Percentiles rank a stretch among this genome's conserved stretches.
These are phyloP conservation scores for Dissophora ornata DNA, from an alignment of 192 early-diverging fungal genomes.

Conservation along the genomic window DNA sequence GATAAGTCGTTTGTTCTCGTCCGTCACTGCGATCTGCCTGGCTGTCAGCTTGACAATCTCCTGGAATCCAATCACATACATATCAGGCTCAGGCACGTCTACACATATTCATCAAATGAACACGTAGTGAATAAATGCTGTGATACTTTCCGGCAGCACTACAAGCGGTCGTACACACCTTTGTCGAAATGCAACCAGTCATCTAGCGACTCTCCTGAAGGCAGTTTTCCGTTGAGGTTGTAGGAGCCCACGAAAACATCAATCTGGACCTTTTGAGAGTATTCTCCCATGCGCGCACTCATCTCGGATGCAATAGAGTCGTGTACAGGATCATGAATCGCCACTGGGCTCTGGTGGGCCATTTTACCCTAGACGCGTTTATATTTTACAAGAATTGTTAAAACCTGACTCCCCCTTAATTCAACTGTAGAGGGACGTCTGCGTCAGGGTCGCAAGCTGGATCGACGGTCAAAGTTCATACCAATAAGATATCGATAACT, in stretches of 20 bases:
- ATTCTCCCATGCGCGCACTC: conserved; percentile 64
- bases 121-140: too few species aligned
- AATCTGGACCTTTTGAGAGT: conserved; percentile 66
- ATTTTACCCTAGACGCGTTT: conserved; percentile 63
- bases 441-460: too few species aligned
- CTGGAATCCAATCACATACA: conserved; percentile 92
- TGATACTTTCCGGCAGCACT: too few species aligned
- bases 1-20: conserved; percentile 50
- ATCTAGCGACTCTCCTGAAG: conserved; percentile 70
- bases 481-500: conserved; percentile 90
- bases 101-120: too few species aligned
- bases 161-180: conserved; percentile 39
- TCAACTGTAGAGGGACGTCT: too few species aligned
- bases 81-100: conserved; percentile 72
- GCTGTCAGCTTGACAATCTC: conserved; percentile 94
- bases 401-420: too few species aligned
- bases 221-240: conserved; percentile 89
- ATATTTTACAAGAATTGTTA: too few species aligned
- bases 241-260: conserved; percentile 87
- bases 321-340: conserved; percentile 65
- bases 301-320: conserved; percentile 55
- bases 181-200: conserved; percentile 70
- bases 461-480: too few species aligned
- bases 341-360: conserved; percentile 56
- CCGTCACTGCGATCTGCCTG: conserved; percentile 60